Percentiles rank a stretch among this genome's conserved stretches.
Evolutionary conservation across 1,284 basidiomycete species (phyloP).

Genomic region (Sporisorium graminicola): DNA sequence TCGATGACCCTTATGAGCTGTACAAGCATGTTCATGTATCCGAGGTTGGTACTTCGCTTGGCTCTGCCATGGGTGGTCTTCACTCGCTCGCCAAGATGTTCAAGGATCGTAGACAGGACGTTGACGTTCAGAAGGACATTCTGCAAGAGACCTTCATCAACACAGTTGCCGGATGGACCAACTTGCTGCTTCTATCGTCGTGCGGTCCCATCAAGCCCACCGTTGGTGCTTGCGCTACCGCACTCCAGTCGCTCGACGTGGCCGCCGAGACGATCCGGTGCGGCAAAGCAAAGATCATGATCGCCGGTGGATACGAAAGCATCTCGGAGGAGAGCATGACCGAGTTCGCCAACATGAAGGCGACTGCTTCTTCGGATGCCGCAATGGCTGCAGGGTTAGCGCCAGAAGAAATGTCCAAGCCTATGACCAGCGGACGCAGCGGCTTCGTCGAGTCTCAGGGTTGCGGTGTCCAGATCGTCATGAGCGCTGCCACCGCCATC

Average conservation of each 20-base stretch:
- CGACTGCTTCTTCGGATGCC: constrained; percentile 96
- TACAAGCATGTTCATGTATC: constrained; percentile 92
- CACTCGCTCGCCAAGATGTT: constrained; percentile 78
- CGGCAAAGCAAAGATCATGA: constrained; percentile 98
- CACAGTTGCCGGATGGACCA: constrained; percentile 85
- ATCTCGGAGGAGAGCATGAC: constrained; percentile 96
- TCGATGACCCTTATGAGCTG: constrained; percentile 88
- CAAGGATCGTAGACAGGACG: constrained; percentile 96
- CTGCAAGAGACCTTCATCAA: constrained; percentile 85
- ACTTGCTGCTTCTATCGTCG: constrained; percentile 76
- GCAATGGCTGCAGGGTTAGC: constrained; percentile 98
- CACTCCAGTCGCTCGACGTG: constrained; percentile 96
- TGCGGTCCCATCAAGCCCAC: constrained; percentile 95
- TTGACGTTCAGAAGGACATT: constrained; percentile 97
- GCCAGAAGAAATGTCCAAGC: constrained; percentile 96
- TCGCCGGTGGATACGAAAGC: constrained; percentile 98
- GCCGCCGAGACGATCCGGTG: constrained; percentile 94
- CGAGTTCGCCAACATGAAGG: constrained; percentile 98
- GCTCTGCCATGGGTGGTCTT: constrained; percentile 95
- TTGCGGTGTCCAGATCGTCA: constrained; percentile 94
- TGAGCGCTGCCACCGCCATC: constrained; percentile 94
- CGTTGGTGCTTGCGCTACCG: constrained; percentile 97
- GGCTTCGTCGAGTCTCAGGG: constrained; percentile 89
- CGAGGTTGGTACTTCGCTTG: constrained; percentile 76
- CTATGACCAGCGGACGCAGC: constrained; percentile 89